Conservation (phyloP, 1,284 basidiomycete genomes). For the Hortiboletus rubellus region DNA sequence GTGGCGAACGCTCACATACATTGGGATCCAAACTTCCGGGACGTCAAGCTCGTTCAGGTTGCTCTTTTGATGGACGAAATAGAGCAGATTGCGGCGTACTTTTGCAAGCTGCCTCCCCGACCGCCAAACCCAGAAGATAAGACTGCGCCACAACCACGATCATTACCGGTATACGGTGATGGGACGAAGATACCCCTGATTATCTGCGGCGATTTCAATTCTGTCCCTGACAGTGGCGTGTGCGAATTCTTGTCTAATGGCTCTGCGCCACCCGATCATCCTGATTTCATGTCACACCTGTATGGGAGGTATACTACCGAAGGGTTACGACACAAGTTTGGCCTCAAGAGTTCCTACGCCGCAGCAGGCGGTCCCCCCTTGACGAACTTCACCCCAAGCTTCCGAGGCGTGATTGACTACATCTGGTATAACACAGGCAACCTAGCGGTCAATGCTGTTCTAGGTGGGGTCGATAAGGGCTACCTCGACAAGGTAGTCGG, state of each 20-base stretch:
- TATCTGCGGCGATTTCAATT: conserved; percentile 96
- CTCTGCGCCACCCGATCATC: conserved; percentile 70
- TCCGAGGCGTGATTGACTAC: conserved; percentile 87
- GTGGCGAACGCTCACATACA: conserved; percentile 91
- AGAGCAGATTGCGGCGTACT: conserved; percentile 84
- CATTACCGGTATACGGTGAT: conserved; percentile 72
- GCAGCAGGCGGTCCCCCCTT: conserved; percentile 67
- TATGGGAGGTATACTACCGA: conserved; percentile 95
- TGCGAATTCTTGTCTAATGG: conserved; percentile 90
- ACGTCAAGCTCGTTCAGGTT: conserved; percentile 97
- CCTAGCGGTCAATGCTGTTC: conserved; percentile 80
- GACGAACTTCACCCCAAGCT: conserved; percentile 92
- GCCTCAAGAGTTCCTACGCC: conserved; percentile 84
- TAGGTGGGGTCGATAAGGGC: conserved; percentile 84
- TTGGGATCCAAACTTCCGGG: conserved; percentile 92
- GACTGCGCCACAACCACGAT: conserved; percentile 42
- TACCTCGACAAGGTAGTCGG: conserved; percentile 94
- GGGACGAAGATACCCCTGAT: conserved; percentile 90
- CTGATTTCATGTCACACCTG: conserved; percentile 89
- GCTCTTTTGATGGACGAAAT: conserved; percentile 93
- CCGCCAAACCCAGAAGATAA: conserved; percentile 35
- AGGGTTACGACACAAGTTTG: conserved; percentile 79
- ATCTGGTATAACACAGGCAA: conserved; percentile 88
- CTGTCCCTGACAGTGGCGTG: conserved; percentile 83
- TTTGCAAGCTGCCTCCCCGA: conserved; percentile 82